Evolutionary conservation across 1,284 basidiomycete species (phyloP).

Genomic region (Pyrrhoderma noxium): DNA sequence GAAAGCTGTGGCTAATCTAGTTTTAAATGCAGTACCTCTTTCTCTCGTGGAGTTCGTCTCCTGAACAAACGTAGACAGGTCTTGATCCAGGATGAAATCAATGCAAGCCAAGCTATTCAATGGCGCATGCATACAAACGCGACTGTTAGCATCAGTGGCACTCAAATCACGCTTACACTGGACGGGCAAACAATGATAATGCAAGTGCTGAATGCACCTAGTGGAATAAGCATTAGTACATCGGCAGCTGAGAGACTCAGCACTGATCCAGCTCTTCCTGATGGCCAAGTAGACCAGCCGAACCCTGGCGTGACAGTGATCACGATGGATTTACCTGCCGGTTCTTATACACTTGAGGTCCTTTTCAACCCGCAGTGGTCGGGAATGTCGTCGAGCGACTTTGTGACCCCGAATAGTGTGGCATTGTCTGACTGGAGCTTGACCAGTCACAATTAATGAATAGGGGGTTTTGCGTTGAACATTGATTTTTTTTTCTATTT

Average conservation of each 20-base stretch:
- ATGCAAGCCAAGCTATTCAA: conserved; percentile 49
- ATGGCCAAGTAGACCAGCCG: conserved; percentile 51
- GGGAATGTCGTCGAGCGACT: conserved; percentile 48
- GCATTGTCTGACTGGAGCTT: conserved; percentile 62
- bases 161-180: conserved; percentile 52
- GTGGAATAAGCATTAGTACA: conserved; percentile 49
- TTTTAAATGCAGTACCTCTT: conserved; percentile 38
- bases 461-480: not conserved
- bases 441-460: conserved; percentile 57
- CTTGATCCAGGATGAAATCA: conserved; percentile 86
- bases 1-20: conserved; percentile 3
- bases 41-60: conserved; percentile 82
- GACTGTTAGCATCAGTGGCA: conserved; percentile 48
- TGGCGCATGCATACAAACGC: conserved; percentile 98
- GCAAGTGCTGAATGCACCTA: conserved; percentile 48
- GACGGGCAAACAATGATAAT: conserved; percentile 37
- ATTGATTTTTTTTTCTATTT: conserved; percentile 10
- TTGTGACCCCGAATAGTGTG: conserved; percentile 61
- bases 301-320: conserved; percentile 81
- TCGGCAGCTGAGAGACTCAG: conserved; percentile 45
- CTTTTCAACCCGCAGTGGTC: conserved; percentile 84
- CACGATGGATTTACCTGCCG: conserved; percentile 64
- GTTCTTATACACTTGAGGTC: conserved; percentile 68
- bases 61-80: conserved; percentile 87
- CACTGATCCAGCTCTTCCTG: conserved; percentile 56